These are phyloP conservation scores for Coemansia sp. DNA, from an alignment of 192 early-diverging fungal species.

Conservation along the genomic window DNA sequence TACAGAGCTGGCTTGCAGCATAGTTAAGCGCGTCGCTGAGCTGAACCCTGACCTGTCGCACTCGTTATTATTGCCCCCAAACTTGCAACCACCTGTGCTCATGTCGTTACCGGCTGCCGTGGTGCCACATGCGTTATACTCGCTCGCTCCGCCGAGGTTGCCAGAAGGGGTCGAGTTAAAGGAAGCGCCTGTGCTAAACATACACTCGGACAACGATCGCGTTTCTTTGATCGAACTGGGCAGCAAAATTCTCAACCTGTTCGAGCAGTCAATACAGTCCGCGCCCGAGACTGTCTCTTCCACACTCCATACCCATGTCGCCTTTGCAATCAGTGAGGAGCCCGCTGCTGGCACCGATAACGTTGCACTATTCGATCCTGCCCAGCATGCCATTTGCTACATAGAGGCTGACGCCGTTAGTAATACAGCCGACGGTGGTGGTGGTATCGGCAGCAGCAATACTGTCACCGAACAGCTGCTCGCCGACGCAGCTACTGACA, in stretches of 20 bases:
- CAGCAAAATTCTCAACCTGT: neutral
- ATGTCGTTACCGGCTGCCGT: neutral
- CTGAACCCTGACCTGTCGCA: slow-evolving; percentile 7
- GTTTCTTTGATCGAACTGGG: slow-evolving; percentile 9
- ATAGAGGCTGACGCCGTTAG: neutral
- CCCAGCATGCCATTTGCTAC: neutral
- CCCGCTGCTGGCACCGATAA: neutral
- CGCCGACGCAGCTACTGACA: neutral
- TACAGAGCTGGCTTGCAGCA: slow-evolving; percentile 16
- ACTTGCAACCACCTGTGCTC: neutral
- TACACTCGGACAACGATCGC: neutral
- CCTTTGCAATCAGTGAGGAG: neutral
- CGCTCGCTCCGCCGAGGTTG: neutral
- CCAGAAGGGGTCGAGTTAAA: neutral
- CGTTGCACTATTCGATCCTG: neutral
- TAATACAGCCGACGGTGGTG: neutral
- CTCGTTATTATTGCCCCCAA: slow-evolving; percentile 4
- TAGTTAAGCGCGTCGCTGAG: neutral
- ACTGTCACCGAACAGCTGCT: neutral
- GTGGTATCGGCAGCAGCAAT: neutral
- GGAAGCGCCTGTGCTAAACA: neutral
- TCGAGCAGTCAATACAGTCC: neutral
- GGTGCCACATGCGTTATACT: neutral
- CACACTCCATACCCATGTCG: neutral
- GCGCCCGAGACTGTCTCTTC: neutral